Percentiles rank a stretch among this genome's conserved stretches.
These are phyloP conservation scores for Miamiensis avidus DNA, from an alignment of 169 alveolate genomes.

Conservation along the genomic window DNA sequence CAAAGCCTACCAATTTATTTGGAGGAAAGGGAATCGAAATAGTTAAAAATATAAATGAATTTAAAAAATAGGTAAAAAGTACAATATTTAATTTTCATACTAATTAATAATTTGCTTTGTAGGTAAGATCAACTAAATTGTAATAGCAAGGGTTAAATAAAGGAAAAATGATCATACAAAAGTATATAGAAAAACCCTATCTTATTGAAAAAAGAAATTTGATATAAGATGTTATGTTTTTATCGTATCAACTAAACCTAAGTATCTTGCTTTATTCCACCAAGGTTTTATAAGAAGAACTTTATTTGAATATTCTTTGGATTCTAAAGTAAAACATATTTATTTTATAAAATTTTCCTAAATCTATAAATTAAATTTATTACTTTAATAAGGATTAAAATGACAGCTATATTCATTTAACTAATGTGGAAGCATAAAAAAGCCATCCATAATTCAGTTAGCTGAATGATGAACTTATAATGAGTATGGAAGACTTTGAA, in stretches of 20 bases:
- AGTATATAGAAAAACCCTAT: not conserved
- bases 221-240: not conserved
- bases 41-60: no score
- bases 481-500: not conserved
- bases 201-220: not conserved
- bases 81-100: no score
- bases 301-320: not conserved
- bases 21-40: not conserved
- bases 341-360: not conserved
- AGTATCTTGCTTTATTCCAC: not conserved
- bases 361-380: no score
- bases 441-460: not conserved
- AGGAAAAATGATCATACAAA: no score
- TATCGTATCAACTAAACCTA: not conserved
- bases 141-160: no score
- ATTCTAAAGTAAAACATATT: not conserved
- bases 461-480: not conserved
- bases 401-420: not conserved
- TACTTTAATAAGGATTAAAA: not conserved
- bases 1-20: not conserved
- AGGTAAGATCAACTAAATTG: not conserved
- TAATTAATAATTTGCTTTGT: not conserved
- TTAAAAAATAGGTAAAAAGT: no score
- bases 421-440: not conserved
- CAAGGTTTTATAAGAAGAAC: not conserved